These are phyloP conservation scores for Colletotrichum sp. DNA, from an alignment of 2,329 filamentous ascomycete species.

Conservation along the genomic window DNA sequence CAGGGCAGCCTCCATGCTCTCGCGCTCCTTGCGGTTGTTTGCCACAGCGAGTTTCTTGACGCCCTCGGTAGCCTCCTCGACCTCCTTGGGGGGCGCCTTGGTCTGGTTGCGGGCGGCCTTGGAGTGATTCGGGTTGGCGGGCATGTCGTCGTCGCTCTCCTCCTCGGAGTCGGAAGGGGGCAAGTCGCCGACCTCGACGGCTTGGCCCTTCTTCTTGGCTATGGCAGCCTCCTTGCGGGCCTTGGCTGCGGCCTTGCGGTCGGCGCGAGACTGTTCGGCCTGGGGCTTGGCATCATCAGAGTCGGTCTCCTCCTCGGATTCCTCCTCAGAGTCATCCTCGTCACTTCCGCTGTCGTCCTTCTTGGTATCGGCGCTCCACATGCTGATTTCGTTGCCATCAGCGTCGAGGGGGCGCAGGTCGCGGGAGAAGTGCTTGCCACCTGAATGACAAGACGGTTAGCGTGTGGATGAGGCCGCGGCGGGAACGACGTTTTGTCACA, in stretches of 20 bases:
- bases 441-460: constrained; percentile 49
- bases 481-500: constrained; percentile 29
- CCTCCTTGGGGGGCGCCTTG: constrained; percentile 42
- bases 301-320: constrained; percentile 51
- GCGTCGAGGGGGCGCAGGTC: constrained; percentile 87
- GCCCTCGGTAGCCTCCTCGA: constrained; percentile 58
- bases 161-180: constrained; percentile 74
- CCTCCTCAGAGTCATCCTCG: constrained; percentile 58
- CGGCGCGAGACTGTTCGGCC: constrained; percentile 73
- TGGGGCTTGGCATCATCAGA: constrained; percentile 56
- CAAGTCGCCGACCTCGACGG: constrained; percentile 84
- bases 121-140: constrained; percentile 91
- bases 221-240: constrained; percentile 90
- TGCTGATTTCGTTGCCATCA: constrained; percentile 86
- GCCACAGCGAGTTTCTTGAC: constrained; percentile 59
- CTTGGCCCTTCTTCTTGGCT: constrained; percentile 72
- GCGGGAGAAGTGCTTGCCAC: constrained; percentile 94
- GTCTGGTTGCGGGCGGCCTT: constrained; percentile 71
- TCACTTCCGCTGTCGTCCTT: constrained; percentile 54
- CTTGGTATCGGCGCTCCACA: constrained; percentile 74
- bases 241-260: constrained; percentile 87
- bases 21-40: constrained; percentile 59
- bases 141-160: constrained; percentile 68
- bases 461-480: not conserved
- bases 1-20: constrained; percentile 85